Conservation (phyloP, 768 basidiomycete genomes). For the Termitomyces sp. region DNA sequence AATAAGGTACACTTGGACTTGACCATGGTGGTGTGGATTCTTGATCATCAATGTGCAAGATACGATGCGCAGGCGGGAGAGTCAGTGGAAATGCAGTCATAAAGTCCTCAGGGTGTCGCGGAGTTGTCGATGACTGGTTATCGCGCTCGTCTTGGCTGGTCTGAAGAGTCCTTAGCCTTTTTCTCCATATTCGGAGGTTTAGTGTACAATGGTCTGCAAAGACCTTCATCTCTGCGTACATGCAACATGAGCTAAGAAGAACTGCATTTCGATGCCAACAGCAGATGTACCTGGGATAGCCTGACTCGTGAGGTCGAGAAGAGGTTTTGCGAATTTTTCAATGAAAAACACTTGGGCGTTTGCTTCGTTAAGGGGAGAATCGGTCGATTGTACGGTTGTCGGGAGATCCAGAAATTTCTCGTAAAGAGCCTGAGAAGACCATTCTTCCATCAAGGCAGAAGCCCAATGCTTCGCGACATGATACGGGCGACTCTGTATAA, state of each 20-base stretch:
- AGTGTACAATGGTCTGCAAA: slow-evolving; percentile 63
- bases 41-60: slow-evolving; percentile 11
- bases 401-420: slow-evolving; percentile 76
- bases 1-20: slow-evolving; percentile 12
- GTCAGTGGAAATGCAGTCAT: slow-evolving; percentile 31
- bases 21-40: slow-evolving; percentile 18
- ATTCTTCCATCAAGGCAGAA: slow-evolving; percentile 80
- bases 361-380: slow-evolving; percentile 56
- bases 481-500: slow-evolving; percentile 77
- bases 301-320: slow-evolving; percentile 68
- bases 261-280: not conserved
- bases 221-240: slow-evolving; percentile 50
- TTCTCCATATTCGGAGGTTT: slow-evolving; percentile 70
- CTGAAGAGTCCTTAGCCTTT: slow-evolving; percentile 35
- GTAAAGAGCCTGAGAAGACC: slow-evolving; percentile 84
- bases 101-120: slow-evolving; percentile 42
- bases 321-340: slow-evolving; percentile 71
- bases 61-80: slow-evolving; percentile 19
- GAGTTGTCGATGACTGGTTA: slow-evolving; percentile 52
- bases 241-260: not conserved
- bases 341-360: slow-evolving; percentile 88
- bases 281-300: slow-evolving; percentile 64
- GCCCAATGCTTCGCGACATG: slow-evolving; percentile 94
- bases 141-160: slow-evolving; percentile 23
- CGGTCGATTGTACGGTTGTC: slow-evolving; percentile 42